Conservation (phyloP, 176 grass and related monocot genomes). For the Ensete ventricosum region DNA sequence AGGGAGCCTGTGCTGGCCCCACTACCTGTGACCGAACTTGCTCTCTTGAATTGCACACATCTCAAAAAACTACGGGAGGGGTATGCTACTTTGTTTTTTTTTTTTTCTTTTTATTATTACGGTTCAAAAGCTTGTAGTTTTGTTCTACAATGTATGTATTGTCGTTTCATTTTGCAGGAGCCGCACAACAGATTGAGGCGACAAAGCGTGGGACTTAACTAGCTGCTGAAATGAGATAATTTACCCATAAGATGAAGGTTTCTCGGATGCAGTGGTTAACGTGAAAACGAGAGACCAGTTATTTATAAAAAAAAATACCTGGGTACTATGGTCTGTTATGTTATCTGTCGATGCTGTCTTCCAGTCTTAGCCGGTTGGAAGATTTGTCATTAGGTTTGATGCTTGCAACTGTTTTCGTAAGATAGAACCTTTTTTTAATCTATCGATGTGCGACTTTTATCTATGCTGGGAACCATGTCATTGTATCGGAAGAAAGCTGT, state of each 20-base stretch:
- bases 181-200: too few relatives aligned
- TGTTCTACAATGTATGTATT: neutral
- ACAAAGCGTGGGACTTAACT: too few relatives aligned
- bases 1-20: conserved; percentile 37
- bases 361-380: neutral
- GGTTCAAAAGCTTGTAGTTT: too few relatives aligned
- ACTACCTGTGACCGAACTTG: neutral
- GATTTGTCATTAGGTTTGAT: neutral
- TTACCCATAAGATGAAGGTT: too few relatives aligned
- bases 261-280: neutral
- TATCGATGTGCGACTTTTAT: neutral
- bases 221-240: too few relatives aligned
- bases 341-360: too few relatives aligned
- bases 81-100: neutral
- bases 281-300: neutral
- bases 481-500: too few relatives aligned
- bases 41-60: conserved; percentile 29
- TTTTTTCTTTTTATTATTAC: neutral
- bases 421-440: neutral
- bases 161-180: neutral
- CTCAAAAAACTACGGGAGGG: neutral
- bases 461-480: neutral
- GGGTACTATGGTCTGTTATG: too few relatives aligned
- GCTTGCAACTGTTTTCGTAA: neutral
- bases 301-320: too few relatives aligned